Evolutionary conservation across 805 yeast species (phyloP).

Genomic region (Saccharomycopsis lassenensis): DNA sequence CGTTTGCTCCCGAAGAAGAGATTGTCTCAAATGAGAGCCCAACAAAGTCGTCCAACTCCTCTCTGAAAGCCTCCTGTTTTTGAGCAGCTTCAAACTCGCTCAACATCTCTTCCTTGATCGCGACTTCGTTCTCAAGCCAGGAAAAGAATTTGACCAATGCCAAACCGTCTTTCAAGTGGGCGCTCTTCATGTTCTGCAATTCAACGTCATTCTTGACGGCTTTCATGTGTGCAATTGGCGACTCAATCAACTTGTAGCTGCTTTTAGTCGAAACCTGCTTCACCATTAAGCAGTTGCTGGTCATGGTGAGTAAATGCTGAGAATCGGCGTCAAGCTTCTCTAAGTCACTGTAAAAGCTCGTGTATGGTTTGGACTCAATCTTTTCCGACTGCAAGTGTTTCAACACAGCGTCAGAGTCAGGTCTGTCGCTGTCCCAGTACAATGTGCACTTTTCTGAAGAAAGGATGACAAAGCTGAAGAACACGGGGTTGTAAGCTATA

Average conservation of each 20-base stretch:
- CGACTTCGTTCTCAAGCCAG: slow-evolving; percentile 65
- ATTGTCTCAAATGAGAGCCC: slow-evolving; percentile 71
- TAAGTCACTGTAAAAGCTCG: slow-evolving; percentile 48
- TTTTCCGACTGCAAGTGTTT: slow-evolving; percentile 32
- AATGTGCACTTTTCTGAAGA: too few relatives aligned
- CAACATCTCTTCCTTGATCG: slow-evolving; percentile 30
- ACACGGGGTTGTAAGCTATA: slow-evolving; percentile 78
- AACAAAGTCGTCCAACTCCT: slow-evolving; percentile 41
- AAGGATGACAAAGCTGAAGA: slow-evolving; percentile 51
- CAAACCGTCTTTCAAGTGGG: slow-evolving; percentile 78
- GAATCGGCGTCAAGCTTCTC: too few relatives aligned
- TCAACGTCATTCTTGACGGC: slow-evolving; percentile 68
- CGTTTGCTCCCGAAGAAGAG: slow-evolving; percentile 65
- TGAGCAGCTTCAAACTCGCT: slow-evolving; percentile 59
- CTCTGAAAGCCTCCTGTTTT: slow-evolving; percentile 45
- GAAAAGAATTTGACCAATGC: slow-evolving; percentile 65
- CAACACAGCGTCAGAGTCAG: too few relatives aligned
- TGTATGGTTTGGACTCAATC: slow-evolving; percentile 44
- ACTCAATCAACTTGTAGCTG: slow-evolving; percentile 31
- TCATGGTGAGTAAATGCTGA: too few relatives aligned
- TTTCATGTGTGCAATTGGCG: slow-evolving; percentile 61
- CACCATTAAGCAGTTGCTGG: too few relatives aligned
- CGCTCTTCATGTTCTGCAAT: slow-evolving; percentile 54
- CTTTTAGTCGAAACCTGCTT: too few relatives aligned
- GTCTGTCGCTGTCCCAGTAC: too few relatives aligned